phyloP scores from a whole-genome alignment of 2,329 filamentous ascomycete genomes.

The Parafenestella ontariensis region DNA sequence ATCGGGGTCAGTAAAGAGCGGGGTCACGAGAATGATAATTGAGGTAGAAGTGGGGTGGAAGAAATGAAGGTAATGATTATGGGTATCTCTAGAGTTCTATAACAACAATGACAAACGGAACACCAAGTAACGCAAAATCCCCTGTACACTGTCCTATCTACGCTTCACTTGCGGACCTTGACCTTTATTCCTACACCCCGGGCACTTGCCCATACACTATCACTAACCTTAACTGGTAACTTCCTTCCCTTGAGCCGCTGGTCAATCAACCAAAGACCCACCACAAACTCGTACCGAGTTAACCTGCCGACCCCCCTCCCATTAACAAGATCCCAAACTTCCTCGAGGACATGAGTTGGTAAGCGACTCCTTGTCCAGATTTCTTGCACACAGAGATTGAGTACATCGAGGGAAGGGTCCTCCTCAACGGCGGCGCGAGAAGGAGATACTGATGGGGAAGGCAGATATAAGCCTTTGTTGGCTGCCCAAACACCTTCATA shows the following conservation, averaged over 20 bases:
- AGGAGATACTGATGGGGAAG: slow-evolving; percentile 14
- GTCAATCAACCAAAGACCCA: slow-evolving; percentile 83
- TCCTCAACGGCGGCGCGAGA: slow-evolving; percentile 13
- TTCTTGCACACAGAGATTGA: slow-evolving; percentile 73
- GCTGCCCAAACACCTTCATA: slow-evolving; percentile 88
- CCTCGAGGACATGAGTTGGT: slow-evolving; percentile 70
- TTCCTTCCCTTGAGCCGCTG: slow-evolving; percentile 81
- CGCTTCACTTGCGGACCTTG: slow-evolving; percentile 28
- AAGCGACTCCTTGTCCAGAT: slow-evolving; percentile 77
- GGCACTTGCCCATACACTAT: slow-evolving; percentile 79
- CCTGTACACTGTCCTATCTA: background rate
- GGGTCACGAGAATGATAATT: slow-evolving; percentile 9
- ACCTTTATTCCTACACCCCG: slow-evolving; percentile 53
- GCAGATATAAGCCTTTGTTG: slow-evolving; percentile 67
- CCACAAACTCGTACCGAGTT: slow-evolving; percentile 75
- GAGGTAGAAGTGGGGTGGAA: background rate
- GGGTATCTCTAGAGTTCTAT: slow-evolving; percentile 36
- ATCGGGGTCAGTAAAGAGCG: too few relatives aligned
- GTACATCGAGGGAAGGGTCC: slow-evolving; percentile 61
- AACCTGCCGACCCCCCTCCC: slow-evolving; percentile 62
- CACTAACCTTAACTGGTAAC: slow-evolving; percentile 72
- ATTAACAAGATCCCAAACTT: slow-evolving; percentile 80
- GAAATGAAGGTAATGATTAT: slow-evolving; percentile 9
- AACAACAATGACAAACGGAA: slow-evolving; percentile 7
- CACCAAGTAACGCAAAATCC: slow-evolving; percentile 20